Evolutionary conservation across 371 early-diverging fungal species (phyloP).

Genomic region (Rhizopus stolonifer): DNA sequence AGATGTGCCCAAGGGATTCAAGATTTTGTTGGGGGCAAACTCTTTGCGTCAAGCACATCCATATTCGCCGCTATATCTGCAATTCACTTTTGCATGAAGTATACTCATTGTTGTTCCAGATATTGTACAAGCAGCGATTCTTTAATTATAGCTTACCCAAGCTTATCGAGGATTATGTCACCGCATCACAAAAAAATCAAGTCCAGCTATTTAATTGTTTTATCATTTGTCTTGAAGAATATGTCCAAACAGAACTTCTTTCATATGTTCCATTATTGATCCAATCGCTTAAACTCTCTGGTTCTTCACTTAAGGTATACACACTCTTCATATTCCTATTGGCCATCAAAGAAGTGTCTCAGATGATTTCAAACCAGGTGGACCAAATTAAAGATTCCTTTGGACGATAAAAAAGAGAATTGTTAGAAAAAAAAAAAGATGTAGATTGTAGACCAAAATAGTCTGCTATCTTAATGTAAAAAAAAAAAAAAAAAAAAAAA

Average conservation of each 20-base stretch:
- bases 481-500: no score
- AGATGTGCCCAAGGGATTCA: constrained; percentile 66
- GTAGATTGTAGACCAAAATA: constrained; percentile 84
- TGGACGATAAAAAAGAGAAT: constrained; percentile 90
- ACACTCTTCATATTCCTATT: constrained; percentile 77
- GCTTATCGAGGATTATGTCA: constrained; percentile 64
- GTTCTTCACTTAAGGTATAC: constrained; percentile 66
- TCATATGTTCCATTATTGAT: constrained; percentile 76
- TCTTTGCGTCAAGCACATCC: constrained; percentile 65
- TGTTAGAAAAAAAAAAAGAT: constrained; percentile 86
- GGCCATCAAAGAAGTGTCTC: constrained; percentile 58
- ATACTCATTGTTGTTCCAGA: constrained; percentile 30
- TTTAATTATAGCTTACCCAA: constrained; percentile 74
- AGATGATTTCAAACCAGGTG: constrained; percentile 60
- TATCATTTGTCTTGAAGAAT: constrained; percentile 79
- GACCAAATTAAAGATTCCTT: constrained; percentile 49
- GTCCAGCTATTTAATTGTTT: constrained; percentile 71
- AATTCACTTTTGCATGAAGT: constrained; percentile 8
- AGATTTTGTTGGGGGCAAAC: constrained; percentile 69
- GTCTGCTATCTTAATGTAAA: constrained; percentile 55
- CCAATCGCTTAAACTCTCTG: constrained; percentile 61
- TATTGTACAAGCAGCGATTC: constrained; percentile 82
- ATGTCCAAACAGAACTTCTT: constrained; percentile 78
- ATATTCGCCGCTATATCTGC: constrained; percentile 71
- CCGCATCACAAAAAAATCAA: constrained; percentile 44